These are phyloP conservation scores for Suillus brevipes DNA, from an alignment of 768 basidiomycete genomes.

Conservation along the genomic window DNA sequence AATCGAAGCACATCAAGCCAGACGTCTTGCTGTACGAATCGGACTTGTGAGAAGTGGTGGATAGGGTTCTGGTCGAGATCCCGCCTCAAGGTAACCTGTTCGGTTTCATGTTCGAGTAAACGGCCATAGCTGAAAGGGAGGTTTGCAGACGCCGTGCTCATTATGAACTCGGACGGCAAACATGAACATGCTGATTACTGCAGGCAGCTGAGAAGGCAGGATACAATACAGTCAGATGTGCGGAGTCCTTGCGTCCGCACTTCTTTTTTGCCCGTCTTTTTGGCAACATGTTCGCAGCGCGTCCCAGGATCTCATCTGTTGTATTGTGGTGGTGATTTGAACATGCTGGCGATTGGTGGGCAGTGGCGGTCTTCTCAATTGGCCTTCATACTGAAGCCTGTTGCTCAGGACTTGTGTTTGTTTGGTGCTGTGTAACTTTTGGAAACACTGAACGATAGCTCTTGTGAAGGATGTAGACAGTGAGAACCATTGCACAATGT, in stretches of 20 bases:
- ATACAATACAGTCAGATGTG: background rate
- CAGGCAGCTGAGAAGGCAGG: slow-evolving; percentile 1
- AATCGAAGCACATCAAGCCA: slow-evolving; percentile 71
- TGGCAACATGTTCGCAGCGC: background rate
- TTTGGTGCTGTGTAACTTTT: background rate
- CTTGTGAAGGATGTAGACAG: background rate
- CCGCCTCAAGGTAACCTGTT: background rate
- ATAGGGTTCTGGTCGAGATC: background rate
- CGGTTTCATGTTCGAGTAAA: background rate
- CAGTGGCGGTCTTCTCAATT: background rate
- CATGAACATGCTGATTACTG: background rate
- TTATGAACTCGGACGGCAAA: background rate
- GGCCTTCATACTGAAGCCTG: background rate
- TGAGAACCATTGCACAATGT: background rate
- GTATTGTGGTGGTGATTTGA: background rate
- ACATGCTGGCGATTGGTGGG: slow-evolving; percentile 1
- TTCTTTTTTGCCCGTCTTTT: background rate
- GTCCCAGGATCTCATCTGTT: background rate
- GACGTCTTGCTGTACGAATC: slow-evolving; percentile 84
- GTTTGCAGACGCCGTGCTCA: background rate
- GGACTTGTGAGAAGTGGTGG: slow-evolving; percentile 54
- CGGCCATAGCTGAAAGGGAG: background rate
- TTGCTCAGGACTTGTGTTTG: background rate
- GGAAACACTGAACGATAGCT: background rate
- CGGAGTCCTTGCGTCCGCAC: background rate